These are phyloP conservation scores for Aegilops tauschii DNA, from an alignment of 176 grass and related monocot species.

Conservation along the genomic window DNA sequence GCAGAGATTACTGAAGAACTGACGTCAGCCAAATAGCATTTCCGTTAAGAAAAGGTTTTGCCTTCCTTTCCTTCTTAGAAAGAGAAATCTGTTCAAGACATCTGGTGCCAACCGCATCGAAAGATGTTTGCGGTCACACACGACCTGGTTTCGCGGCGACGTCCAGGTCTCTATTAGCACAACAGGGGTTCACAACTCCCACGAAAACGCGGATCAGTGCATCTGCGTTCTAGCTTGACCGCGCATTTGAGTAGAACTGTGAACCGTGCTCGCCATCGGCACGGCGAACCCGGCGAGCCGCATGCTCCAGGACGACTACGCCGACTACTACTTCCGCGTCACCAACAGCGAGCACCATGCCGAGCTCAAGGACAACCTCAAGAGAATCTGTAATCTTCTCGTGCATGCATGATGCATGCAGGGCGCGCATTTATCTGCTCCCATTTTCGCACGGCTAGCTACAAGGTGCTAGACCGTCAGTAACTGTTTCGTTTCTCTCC, in stretches of 20 bases:
- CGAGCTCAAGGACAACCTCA: constrained; percentile 8
- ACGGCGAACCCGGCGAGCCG: not conserved
- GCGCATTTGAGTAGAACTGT: no score
- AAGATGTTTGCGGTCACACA: no score
- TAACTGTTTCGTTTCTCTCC: not conserved
- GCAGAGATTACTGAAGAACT: no score
- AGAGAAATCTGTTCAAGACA: no score
- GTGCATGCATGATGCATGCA: not conserved
- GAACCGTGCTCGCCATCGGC: not conserved
- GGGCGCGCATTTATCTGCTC: no score
- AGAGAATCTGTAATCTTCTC: not conserved
- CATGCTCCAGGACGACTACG: not conserved
- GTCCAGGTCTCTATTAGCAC: not conserved
- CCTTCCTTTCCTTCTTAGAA: no score
- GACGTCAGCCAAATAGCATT: no score
- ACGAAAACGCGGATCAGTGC: not conserved
- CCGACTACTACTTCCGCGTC: constrained; percentile 8
- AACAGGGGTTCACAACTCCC: not conserved
- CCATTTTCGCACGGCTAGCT: no score
- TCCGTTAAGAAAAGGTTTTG: no score
- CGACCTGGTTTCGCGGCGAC: no score
- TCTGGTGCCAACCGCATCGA: no score
- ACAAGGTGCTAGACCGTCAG: no score
- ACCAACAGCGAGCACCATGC: constrained; percentile 7
- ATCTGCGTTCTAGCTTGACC: not conserved